A percentile compares a stretch with the other conserved stretches of the same genome.
Evolutionary conservation across 2,329 filamentous ascomycete species (phyloP).

Genomic region (Penicillium digitatum): DNA sequence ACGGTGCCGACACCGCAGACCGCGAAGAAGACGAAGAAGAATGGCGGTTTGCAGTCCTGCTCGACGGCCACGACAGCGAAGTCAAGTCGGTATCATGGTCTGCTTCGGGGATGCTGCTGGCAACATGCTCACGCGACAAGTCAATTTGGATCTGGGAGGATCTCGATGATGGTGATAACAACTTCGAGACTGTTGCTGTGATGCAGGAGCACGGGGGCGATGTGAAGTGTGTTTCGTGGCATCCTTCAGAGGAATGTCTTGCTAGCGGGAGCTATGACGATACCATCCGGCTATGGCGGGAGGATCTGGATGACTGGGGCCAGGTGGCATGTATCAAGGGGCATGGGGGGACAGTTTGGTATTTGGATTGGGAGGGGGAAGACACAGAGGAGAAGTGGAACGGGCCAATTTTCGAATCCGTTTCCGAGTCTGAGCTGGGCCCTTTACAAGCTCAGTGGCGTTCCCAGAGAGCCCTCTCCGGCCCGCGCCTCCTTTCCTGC

Average conservation of each 20-base stretch:
- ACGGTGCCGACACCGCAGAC: conserved; percentile 40
- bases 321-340: conserved; percentile 78
- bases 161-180: conserved; percentile 76
- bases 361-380: conserved; percentile 61
- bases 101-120: conserved; percentile 69
- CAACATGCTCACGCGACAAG: conserved; percentile 89
- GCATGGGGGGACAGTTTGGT: conserved; percentile 87
- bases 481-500: conserved; percentile 68
- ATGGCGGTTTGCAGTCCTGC: conserved; percentile 86
- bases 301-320: conserved; percentile 91
- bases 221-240: conserved; percentile 92
- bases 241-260: conserved; percentile 72
- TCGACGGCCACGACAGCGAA: conserved; percentile 94
- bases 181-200: conserved; percentile 95
- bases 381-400: conserved; percentile 21
- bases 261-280: conserved; percentile 94
- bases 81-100: conserved; percentile 73
- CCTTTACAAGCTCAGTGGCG: conserved; percentile 25
- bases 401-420: not conserved
- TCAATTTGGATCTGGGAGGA: conserved; percentile 99
- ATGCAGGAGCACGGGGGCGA: conserved; percentile 92
- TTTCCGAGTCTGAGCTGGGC: conserved; percentile 4
- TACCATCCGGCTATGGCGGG: conserved; percentile 80
- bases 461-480: conserved; percentile 30
- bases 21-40: conserved; percentile 66